Conservation (phyloP, 495 filamentous ascomycete genomes). For the Umbilicaria muhlenbergii region DNA sequence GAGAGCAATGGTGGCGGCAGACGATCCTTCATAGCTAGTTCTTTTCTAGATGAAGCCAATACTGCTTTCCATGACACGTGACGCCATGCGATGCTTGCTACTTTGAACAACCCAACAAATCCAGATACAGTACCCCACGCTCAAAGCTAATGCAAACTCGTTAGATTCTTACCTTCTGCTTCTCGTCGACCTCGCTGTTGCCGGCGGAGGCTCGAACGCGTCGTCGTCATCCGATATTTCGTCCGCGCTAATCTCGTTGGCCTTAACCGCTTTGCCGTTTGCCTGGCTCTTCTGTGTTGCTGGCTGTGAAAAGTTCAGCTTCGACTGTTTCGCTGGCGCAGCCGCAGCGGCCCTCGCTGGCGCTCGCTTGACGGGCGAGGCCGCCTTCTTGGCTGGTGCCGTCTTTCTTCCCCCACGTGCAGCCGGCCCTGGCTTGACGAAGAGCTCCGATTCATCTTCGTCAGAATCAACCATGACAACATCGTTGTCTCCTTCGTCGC, state of each 20-base stretch:
- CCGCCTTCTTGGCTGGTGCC: slow-evolving; percentile 23
- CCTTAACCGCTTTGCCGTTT: slow-evolving; percentile 28
- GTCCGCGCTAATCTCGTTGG: slow-evolving; percentile 39
- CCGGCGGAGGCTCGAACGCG: slow-evolving; percentile 53
- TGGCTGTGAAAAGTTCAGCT: slow-evolving; percentile 53
- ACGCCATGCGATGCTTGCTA: no score
- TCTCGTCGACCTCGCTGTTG: slow-evolving; percentile 10
- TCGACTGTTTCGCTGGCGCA: slow-evolving; percentile 42
- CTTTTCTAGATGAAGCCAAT: no score
- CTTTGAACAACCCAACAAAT: no score
- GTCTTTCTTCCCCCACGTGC: slow-evolving; percentile 23
- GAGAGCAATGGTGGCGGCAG: no score
- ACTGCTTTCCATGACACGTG: no score
- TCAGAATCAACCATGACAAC: slow-evolving; percentile 49
- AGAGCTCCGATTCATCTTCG: slow-evolving; percentile 38
- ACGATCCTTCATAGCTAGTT: no score
- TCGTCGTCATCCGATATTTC: slow-evolving; percentile 63
- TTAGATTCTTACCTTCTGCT: slow-evolving; percentile 6
- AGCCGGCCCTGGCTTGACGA: slow-evolving; percentile 35
- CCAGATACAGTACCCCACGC: no score
- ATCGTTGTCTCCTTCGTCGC: slow-evolving; percentile 47
- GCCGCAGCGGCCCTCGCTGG: slow-evolving; percentile 19
- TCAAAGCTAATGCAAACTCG: no score
- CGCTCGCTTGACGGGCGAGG: slow-evolving; percentile 22
- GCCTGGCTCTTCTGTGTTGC: slow-evolving; percentile 22